Base-by-base conservation (phyloP, 768 basidiomycete species). In the Auricularia cornea region DNA sequence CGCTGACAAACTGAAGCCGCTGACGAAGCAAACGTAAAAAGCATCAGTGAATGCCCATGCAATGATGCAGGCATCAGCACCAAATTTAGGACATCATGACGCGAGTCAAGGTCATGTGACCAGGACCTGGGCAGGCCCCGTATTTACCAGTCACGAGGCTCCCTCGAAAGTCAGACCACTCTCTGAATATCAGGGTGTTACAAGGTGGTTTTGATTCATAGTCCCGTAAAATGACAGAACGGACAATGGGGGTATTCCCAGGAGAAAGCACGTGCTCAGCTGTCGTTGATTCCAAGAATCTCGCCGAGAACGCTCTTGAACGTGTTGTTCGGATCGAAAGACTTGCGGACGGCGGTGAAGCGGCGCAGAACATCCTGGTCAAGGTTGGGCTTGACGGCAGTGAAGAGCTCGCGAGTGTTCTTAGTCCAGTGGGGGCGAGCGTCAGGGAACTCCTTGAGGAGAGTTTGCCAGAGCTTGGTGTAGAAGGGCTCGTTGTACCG, bases 381-480 rank as follows among this genome's bases (percentile, higher is more conserved):
- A 20, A 57, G 23, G 54, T 57, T 57, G 8, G 54, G 54, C 30
- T 28, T 16, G 6, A 26, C 54, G 29, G 30, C 12, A 6, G 16
- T 57, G 54, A 28, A 57, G 54, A 57, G 16, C 11, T 57, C 54
- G 26, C 54, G 54, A 26, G 54, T 57, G 28, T 57, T 57, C 54
- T 57, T 57, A 5, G 54, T 57, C 54, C 54, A 57, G 54, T 57
- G 54, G 10, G 54, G 54, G 28, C 54, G 54, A 8, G 54, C 54
- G 28, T 57, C 30, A 16, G 54, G 54, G 54, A 57, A 57, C 54
- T 57, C 54, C 54, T 57, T 57, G 54, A 57, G 54, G 28, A 57
- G 30, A 1, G 54, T 57, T 20, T 26, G 18, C 18, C 28, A 16
- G 30, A 57, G 54, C 8, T 57, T 31, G 26, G 54, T 30, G 54